These are phyloP conservation scores for Mycena indigotica DNA, from an alignment of 768 basidiomycete genomes.

Conservation along the genomic window DNA sequence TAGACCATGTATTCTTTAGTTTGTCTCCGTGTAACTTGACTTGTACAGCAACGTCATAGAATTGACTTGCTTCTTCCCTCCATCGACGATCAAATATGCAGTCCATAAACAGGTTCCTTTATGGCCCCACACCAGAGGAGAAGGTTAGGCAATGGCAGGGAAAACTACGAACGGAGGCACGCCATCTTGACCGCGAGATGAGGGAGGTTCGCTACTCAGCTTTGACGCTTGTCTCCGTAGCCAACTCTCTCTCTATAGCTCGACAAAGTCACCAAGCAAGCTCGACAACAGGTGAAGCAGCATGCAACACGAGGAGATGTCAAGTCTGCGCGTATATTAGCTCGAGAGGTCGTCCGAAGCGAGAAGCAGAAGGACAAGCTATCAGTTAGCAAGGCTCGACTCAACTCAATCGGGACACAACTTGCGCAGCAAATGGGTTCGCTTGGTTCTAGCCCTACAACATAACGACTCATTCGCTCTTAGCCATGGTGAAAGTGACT, in stretches of 20 bases:
- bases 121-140: constrained; percentile 97
- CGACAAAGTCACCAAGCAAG: constrained; percentile 80
- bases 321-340: constrained; percentile 90
- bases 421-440: constrained; percentile 89
- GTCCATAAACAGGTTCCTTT: constrained; percentile 88
- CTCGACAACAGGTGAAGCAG: constrained; percentile 78
- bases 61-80: constrained; percentile 2
- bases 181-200: constrained; percentile 90
- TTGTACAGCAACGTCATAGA: constrained; percentile 6
- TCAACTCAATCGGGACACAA: constrained; percentile 89
- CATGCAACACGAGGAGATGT: constrained; percentile 89
- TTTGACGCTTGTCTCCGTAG: constrained; percentile 19
- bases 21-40: constrained; percentile 5
- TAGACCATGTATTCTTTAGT: constrained; percentile 21
- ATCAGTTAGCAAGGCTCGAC: constrained; percentile 87
- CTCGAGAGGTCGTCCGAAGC: constrained; percentile 91
- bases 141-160: constrained; percentile 88
- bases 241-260: constrained; percentile 52
- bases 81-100: constrained; percentile 54
- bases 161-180: constrained; percentile 79
- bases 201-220: constrained; percentile 71
- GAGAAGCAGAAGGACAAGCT: constrained; percentile 93
- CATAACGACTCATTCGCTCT: not conserved
- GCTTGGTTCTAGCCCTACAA: constrained; percentile 2
- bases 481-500: constrained; percentile 96